Evolutionary conservation across 371 early-diverging fungal species (phyloP), one percentile per base, ranked within the genome.

Genomic region (Mucor piriformis): DNA sequence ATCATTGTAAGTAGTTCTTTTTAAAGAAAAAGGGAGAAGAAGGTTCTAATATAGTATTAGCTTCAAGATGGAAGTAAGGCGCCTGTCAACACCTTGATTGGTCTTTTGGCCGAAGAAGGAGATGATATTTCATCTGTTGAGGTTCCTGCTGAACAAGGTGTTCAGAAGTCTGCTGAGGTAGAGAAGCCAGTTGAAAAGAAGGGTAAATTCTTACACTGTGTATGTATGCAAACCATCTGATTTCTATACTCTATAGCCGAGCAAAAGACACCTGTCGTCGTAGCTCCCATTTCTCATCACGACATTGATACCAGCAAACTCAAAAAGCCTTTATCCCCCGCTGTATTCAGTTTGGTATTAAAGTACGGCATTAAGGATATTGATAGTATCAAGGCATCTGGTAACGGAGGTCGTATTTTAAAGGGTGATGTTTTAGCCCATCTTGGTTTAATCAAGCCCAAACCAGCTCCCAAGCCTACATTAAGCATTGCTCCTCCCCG

Each of bases 371-470:
- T 88, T 64, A 61, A 76, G 82, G 70, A 88, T 92, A 62, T 70
- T 47, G 50, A 52, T 32, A 59, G 63, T 15, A 81, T 81, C 54
- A 68, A 77, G 54, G 90, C 94, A 4, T 88, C 95, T 21, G 98
- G 98, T 15, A 94, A 96, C 33, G 86, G 89, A 57, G 94, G 95
- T 13, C 88, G 96, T 55, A 87, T 97, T 53, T 73, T 96, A 54
- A 94, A 96, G 81, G 89, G 91, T 29, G 98, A 97, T 68, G 92
- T 96, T 0, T 77, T 93, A 50, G 83, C 78, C 37, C 94, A 86
- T 71, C 69, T 92, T 54, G 84, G 85, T 32, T 57, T 80, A 52
- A 87, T 87, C 59, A 63, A 74, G 32, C 71, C 75, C 49, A 75
- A 77, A 16, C 83, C 86, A 29, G 82, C 82, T 13, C 87, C 83